phyloP scores from a whole-genome alignment of 116 monocot species.

The Zostera marina region DNA sequence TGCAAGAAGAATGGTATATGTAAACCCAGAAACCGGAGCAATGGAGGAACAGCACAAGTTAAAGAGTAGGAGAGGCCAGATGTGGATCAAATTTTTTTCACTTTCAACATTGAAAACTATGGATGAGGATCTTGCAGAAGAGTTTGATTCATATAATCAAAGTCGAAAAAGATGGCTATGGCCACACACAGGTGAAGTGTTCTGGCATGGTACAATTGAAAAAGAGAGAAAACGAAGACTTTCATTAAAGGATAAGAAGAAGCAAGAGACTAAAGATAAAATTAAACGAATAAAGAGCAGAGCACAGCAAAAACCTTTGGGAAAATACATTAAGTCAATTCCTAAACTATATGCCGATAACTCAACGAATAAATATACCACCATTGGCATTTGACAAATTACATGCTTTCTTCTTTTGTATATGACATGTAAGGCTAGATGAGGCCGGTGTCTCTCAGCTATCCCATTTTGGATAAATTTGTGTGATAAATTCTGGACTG shows the following conservation, averaged over 20 bases:
- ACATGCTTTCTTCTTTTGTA: no score
- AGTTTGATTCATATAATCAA: slow-evolving; percentile 38
- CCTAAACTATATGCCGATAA: no score
- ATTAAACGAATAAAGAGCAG: slow-evolving; percentile 62
- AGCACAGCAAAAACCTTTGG: slow-evolving; percentile 61
- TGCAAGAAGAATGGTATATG: slow-evolving; percentile 54
- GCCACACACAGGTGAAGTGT: slow-evolving; percentile 76
- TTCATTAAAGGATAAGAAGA: slow-evolving; percentile 44
- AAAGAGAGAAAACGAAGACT: slow-evolving; percentile 48
- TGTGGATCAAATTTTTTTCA: slow-evolving; percentile 72
- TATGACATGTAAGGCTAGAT: no score
- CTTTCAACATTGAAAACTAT: slow-evolving; percentile 57
- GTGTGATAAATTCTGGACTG: no score
- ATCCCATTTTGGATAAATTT: no score
- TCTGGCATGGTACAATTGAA: slow-evolving; percentile 69
- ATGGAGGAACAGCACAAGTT: slow-evolving; percentile 69
- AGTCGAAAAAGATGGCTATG: slow-evolving; percentile 40
- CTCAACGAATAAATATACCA: no score
- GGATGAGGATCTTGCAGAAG: slow-evolving; percentile 88
- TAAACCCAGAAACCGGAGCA: slow-evolving; percentile 55
- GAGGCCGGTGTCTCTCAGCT: no score
- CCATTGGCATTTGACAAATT: no score
- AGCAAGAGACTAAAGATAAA: slow-evolving; percentile 60
- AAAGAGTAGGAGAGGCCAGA: slow-evolving; percentile 39
- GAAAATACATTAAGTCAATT: slow-evolving; percentile 75